Evolutionary conservation across 176 grass and related monocot species (phyloP).

Genomic region (Coix lacrymajobi): DNA sequence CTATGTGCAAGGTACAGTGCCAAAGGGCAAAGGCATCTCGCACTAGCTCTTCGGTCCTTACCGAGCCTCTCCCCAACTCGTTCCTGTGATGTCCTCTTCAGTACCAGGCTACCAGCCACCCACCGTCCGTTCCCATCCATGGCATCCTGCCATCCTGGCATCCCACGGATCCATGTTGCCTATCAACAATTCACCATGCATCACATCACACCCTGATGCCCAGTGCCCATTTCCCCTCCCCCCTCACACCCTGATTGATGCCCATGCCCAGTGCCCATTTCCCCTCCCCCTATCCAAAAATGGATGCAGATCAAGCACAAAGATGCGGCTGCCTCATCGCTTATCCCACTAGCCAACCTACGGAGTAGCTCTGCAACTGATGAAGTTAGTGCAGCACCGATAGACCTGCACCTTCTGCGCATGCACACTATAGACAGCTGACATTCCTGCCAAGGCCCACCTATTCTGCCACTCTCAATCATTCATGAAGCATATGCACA

Average conservation of each 20-base stretch:
- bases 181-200: neutral
- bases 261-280: neutral
- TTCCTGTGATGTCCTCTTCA: neutral
- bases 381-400: neutral
- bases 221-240: neutral
- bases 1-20: neutral
- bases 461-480: slow-evolving; percentile 11
- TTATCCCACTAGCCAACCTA: neutral
- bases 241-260: too few species aligned
- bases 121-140: neutral
- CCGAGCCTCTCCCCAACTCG: too few species aligned
- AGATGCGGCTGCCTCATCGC: slow-evolving; percentile 23
- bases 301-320: slow-evolving; percentile 17
- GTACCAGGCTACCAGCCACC: too few species aligned
- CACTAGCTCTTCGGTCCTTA: too few species aligned
- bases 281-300: neutral
- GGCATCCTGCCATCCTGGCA: neutral
- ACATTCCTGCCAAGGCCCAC: slow-evolving; percentile 21
- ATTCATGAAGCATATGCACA: slow-evolving; percentile 33
- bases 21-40: too few species aligned
- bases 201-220: neutral
- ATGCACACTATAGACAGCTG: slow-evolving; percentile 22
- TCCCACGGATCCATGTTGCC: neutral
- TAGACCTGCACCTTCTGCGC: neutral
- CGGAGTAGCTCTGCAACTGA: neutral